Conservation (phyloP, 164 flowering plant species). For the Macadamia integrifolia region DNA sequence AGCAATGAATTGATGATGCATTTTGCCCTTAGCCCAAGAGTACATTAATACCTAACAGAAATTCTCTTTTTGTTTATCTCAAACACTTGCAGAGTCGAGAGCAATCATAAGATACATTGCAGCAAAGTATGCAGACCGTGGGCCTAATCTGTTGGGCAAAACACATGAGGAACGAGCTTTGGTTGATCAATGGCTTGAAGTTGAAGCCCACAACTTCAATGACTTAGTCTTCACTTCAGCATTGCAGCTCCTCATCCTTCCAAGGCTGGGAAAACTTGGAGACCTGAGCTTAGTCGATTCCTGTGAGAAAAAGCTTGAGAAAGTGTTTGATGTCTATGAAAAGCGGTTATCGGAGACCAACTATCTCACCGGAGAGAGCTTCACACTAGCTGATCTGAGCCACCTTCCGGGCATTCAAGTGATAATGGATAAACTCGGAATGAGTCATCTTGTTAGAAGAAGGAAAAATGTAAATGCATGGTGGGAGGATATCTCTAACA, state of each 20-base stretch:
- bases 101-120: constrained; percentile 73
- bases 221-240: constrained; percentile 39
- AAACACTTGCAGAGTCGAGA: constrained; percentile 47
- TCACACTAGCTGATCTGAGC: constrained; percentile 55
- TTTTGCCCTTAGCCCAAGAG: too few relatives aligned
- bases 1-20: too few relatives aligned
- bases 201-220: constrained; percentile 69
- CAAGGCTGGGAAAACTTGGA: constrained; percentile 33
- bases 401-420: constrained; percentile 48
- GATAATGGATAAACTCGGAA: constrained; percentile 32
- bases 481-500: constrained; percentile 64
- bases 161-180: constrained; percentile 57
- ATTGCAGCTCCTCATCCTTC: constrained; percentile 45
- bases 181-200: constrained; percentile 83
- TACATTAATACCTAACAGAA: neutral
- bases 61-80: neutral
- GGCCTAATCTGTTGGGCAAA: constrained; percentile 45
- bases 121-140: constrained; percentile 41
- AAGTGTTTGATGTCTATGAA: constrained; percentile 63
- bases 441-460: constrained; percentile 38
- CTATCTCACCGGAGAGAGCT: constrained; percentile 54
- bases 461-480: constrained; percentile 53
- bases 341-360: constrained; percentile 34
- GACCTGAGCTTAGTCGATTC: constrained; percentile 33
- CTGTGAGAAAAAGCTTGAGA: constrained; percentile 43